Evolutionary conservation across 305 asterid species (phyloP), one percentile per base, ranked within the genome.

Genomic region (Fraxinus baroniana): DNA sequence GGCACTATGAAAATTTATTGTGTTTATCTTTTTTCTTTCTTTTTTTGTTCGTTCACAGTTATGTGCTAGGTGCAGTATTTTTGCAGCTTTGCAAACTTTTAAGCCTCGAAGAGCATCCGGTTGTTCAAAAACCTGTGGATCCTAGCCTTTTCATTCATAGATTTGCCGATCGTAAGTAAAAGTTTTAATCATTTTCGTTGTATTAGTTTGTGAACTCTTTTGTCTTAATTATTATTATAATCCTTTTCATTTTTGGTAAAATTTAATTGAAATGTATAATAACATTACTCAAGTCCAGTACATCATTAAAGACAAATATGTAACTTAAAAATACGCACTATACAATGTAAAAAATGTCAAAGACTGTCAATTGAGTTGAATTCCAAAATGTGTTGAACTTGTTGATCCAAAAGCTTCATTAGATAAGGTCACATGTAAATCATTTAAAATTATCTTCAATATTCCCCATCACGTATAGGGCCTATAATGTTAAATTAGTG

Each of bases 71-170:
- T 71, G 97, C 97, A 37, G 97, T 94, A 74, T 95, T 92, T 87
- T 91, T 94, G 91, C 93, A 91, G 87, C 97, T 95, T 73, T 92
- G 98, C 95, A 90, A 94, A 85, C 87, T 89, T 76, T 79, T 94
- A 82, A 91, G 94, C 88, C 93, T 95, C 80, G 87, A 85, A 71
- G 92, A 94, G 84, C 93, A 88, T 83, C 89, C 92, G n/a, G 79
- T 92, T 85, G 87, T 94, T 87, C 95, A 89, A 81, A 92, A 92
- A 62, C 95, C 93, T 77, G 94, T 91, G 77, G 99, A 95, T 89
- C 99, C 99, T 70, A 95, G 97, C 89, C 95, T 94, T 81, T 95
- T 90, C 87, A 92, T 95, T 85, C 98, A 95, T 86, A 90, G 93
- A 79, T 92, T 91, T 86, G 76, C 97, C 70, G 87, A 88, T 78